phyloP scores from a whole-genome alignment of 1,284 basidiomycete genomes.

The Cryptococcus sp. region DNA sequence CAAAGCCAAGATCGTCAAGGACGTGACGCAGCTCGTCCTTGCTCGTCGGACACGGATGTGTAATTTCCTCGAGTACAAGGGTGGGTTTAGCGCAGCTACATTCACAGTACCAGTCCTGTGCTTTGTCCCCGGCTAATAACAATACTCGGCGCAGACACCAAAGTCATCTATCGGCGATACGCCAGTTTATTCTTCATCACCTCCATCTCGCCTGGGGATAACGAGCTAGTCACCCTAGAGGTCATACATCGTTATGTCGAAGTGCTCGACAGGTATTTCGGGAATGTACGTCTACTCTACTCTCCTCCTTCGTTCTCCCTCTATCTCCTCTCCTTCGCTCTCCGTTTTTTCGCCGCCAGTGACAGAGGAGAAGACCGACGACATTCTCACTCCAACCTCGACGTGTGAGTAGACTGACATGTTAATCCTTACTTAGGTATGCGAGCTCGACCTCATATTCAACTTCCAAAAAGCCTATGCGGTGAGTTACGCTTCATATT shows the following conservation, averaged over 20 bases:
- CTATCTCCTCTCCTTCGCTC: neutral
- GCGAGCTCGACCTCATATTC: conserved; percentile 95
- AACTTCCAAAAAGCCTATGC: conserved; percentile 98
- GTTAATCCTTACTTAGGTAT: conserved; percentile 65
- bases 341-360: neutral
- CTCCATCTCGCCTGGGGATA: conserved; percentile 85
- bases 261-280: conserved; percentile 98
- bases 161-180: conserved; percentile 97
- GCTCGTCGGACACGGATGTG: conserved; percentile 97
- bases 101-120: neutral
- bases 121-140: conserved; percentile 2
- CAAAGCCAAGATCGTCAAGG: conserved; percentile 98
- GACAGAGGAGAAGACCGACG: neutral
- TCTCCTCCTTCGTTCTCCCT: neutral
- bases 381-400: too few species aligned
- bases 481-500: conserved; percentile 54
- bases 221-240: conserved; percentile 89
- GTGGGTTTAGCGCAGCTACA: conserved; percentile 56
- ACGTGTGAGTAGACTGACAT: neutral
- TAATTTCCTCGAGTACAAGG: conserved; percentile 99
- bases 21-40: conserved; percentile 97
- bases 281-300: conserved; percentile 69
- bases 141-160: conserved; percentile 64
- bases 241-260: conserved; percentile 99
- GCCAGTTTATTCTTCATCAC: conserved; percentile 98